A percentile compares a stretch with the other conserved stretches of the same genome.
Evolutionary conservation across 768 basidiomycete genomes (phyloP).

Genomic region (Hygrophorus russula): DNA sequence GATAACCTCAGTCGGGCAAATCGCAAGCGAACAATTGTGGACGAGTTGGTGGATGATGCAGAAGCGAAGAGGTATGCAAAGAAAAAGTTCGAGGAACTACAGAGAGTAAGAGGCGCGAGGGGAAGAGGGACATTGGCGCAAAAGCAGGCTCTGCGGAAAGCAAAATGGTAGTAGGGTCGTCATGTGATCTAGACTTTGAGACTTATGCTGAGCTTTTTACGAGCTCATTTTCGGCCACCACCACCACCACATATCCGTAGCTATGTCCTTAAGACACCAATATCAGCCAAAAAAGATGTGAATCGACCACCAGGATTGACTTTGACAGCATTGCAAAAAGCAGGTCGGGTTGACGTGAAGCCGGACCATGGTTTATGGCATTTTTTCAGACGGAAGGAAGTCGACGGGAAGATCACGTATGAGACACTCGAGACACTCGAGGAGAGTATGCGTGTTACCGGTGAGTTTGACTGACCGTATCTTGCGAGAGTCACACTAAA

Average conservation of each 20-base stretch:
- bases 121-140: conserved; percentile 62
- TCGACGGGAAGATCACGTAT: conserved; percentile 34
- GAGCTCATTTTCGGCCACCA: background rate
- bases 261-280: no score
- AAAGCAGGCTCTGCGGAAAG: conserved; percentile 49
- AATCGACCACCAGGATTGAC: no score
- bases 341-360: conserved; percentile 20
- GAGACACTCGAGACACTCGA: conserved; percentile 32
- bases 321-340: no score
- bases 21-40: conserved; percentile 76
- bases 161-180: conserved; percentile 48
- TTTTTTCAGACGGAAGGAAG: conserved; percentile 56
- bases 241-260: background rate
- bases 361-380: conserved; percentile 68
- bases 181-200: background rate
- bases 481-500: conserved; percentile 2
- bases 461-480: conserved; percentile 3
- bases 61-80: conserved; percentile 85
- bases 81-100: conserved; percentile 77
- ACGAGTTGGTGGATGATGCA: conserved; percentile 82
- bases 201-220: background rate
- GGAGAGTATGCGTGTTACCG: conserved; percentile 12
- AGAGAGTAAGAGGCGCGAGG: conserved; percentile 51
- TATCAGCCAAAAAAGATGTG: no score
- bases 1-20: conserved; percentile 63